Evolutionary conservation across 495 filamentous ascomycete species (phyloP).

Genomic region (Aspergillus mulundensis): DNA sequence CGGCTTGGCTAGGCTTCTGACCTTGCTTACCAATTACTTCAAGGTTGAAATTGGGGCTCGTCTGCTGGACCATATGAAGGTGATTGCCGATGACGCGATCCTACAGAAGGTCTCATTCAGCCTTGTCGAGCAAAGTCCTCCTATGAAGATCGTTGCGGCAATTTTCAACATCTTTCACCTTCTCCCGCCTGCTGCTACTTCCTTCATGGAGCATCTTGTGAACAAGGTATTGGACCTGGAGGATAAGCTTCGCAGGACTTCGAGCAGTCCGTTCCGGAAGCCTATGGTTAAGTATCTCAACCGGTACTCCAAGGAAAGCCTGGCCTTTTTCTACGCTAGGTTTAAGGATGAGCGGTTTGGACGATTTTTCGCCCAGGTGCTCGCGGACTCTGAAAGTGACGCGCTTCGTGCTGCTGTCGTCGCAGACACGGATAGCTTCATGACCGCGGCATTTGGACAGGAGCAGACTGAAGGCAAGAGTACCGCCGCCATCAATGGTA

Average conservation of each 20-base stretch:
- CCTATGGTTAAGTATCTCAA: constrained; percentile 95
- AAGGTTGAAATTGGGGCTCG: constrained; percentile 96
- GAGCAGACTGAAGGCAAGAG: constrained; percentile 58
- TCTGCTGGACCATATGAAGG: constrained; percentile 86
- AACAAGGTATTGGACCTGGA: constrained; percentile 88
- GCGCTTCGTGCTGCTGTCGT: constrained; percentile 70
- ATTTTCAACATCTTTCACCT: constrained; percentile 97
- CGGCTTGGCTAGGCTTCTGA: constrained; percentile 81
- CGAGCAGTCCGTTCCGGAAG: constrained; percentile 86
- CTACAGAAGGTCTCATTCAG: constrained; percentile 91
- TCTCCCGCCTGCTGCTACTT: constrained; percentile 78
- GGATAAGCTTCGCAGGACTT: constrained; percentile 77
- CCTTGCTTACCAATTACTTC: constrained; percentile 94
- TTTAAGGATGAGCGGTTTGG: constrained; percentile 81
- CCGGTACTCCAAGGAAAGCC: constrained; percentile 83
- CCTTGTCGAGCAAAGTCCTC: constrained; percentile 82
- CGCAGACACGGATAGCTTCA: constrained; percentile 66
- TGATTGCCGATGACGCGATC: constrained; percentile 73
- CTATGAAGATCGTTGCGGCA: constrained; percentile 88
- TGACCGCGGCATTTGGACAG: constrained; percentile 57
- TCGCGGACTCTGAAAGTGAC: constrained; percentile 69
- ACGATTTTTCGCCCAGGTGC: constrained; percentile 90
- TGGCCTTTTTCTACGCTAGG: constrained; percentile 68
- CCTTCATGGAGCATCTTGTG: constrained; percentile 85
- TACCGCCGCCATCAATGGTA: constrained; percentile 77